Conservation (phyloP, 108 stramenopile genomes). For the Pseudonitzschia pungens region DNA sequence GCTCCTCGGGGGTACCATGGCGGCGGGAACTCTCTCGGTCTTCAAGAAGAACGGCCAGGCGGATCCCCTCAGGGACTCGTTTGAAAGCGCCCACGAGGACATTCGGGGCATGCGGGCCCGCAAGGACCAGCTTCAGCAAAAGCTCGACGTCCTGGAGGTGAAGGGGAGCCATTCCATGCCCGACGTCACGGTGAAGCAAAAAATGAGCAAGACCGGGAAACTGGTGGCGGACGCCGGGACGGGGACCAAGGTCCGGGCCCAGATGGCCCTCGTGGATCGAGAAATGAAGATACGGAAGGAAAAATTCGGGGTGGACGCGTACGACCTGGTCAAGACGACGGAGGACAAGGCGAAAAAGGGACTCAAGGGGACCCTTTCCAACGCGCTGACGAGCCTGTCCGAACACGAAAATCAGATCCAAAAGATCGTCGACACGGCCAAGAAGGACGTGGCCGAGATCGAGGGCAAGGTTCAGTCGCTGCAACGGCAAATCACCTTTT, state of each 20-base stretch:
- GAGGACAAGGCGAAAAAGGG: conserved; percentile 24
- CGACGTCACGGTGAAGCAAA: conserved; percentile 28
- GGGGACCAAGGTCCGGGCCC: conserved; percentile 47
- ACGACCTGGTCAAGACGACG: conserved; percentile 33
- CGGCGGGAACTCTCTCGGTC: conserved; percentile 17
- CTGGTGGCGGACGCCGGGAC: conserved; percentile 32
- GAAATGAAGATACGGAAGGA: conserved; percentile 79
- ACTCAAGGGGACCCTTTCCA: conserved; percentile 26
- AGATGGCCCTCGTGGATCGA: conserved; percentile 77
- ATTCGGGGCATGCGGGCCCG: conserved; percentile 24
- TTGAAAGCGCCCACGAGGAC: conserved; percentile 35
- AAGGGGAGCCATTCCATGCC: conserved; percentile 34
- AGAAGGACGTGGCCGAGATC: conserved; percentile 25
- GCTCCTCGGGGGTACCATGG: conserved; percentile 17
- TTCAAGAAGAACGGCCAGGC: conserved; percentile 31
- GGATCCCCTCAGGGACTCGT: conserved; percentile 33
- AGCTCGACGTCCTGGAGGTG: conserved; percentile 38
- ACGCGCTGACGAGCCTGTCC: conserved; percentile 28
- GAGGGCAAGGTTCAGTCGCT: conserved; percentile 28
- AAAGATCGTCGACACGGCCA: conserved; percentile 31
- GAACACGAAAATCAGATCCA: conserved; percentile 47
- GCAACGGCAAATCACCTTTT: conserved; percentile 28
- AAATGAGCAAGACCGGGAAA: conserved; percentile 34
- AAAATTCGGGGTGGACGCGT: conserved; percentile 67
- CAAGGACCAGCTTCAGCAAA: conserved; percentile 27